Conservation (phyloP, 2,329 filamentous ascomycete genomes). For the Dryadomyces sulphureus region DNA sequence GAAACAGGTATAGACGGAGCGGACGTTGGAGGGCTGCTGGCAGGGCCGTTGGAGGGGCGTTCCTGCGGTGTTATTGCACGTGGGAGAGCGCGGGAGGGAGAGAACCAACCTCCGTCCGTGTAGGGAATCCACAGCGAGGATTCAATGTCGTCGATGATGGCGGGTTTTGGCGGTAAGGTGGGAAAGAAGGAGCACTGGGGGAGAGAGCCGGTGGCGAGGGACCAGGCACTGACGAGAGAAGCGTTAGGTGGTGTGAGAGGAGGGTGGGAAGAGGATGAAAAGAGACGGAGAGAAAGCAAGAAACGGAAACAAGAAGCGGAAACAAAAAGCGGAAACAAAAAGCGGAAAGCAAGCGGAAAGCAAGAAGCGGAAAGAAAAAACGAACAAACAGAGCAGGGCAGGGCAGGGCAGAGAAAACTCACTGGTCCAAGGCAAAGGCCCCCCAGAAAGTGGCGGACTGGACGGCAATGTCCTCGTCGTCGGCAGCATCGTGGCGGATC, state of each 20-base stretch:
- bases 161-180: slow-evolving; percentile 42
- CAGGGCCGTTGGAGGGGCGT: slow-evolving; percentile 38
- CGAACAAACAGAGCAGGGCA: too few relatives aligned
- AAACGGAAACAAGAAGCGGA: not conserved
- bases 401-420: too few relatives aligned
- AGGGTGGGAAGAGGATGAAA: too few relatives aligned
- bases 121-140: slow-evolving; percentile 44
- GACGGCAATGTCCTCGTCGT: slow-evolving; percentile 42
- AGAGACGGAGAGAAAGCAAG: too few relatives aligned
- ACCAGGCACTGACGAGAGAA: slow-evolving; percentile 40
- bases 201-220: slow-evolving; percentile 45
- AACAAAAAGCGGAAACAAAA: too few relatives aligned
- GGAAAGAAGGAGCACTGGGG: slow-evolving; percentile 44
- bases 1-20: slow-evolving; percentile 53
- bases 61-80: slow-evolving; percentile 19
- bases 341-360: not conserved
- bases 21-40: slow-evolving; percentile 51
- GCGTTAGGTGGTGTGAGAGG: not conserved
- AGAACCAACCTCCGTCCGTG: slow-evolving; percentile 36
- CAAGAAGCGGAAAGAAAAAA: not conserved
- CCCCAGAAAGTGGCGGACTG: slow-evolving; percentile 47
- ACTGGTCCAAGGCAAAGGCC: slow-evolving; percentile 49
- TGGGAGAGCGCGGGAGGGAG: not conserved
- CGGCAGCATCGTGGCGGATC: slow-evolving; percentile 25
- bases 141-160: slow-evolving; percentile 45